These are phyloP conservation scores for Reticulascus tulasneorum DNA, from an alignment of 2,329 filamentous ascomycete species.

Conservation along the genomic window DNA sequence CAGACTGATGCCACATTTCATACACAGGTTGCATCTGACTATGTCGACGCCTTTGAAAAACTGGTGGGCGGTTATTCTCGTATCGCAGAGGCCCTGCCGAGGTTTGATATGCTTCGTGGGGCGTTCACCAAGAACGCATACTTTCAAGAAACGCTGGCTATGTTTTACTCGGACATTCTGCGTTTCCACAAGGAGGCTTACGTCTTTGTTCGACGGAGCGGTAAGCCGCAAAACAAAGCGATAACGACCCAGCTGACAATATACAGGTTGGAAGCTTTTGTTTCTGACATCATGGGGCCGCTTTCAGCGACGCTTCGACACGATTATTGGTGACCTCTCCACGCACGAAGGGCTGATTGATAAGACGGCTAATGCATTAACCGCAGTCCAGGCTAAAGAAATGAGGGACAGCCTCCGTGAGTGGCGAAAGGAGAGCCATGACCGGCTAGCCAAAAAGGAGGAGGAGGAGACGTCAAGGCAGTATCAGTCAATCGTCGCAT, in stretches of 20 bases:
- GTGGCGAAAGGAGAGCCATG: slow-evolving; percentile 19
- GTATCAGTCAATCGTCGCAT: slow-evolving; percentile 19
- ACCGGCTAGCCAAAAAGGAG: slow-evolving; percentile 16
- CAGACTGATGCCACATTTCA: too few species aligned
- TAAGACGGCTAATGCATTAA: slow-evolving; percentile 24
- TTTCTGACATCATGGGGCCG: slow-evolving; percentile 33
- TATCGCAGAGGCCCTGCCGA: slow-evolving; percentile 32
- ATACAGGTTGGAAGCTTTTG: slow-evolving; percentile 28
- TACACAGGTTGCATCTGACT: slow-evolving; percentile 25
- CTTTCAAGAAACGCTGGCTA: slow-evolving; percentile 35
- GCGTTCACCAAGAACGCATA: slow-evolving; percentile 24
- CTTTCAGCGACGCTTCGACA: slow-evolving; percentile 28
- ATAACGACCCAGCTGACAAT: slow-evolving; percentile 14
- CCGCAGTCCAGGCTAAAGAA: slow-evolving; percentile 21
- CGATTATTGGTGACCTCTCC: slow-evolving; percentile 28
- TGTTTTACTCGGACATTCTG: slow-evolving; percentile 45
- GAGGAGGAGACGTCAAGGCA: slow-evolving; percentile 19
- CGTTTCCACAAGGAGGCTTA: slow-evolving; percentile 44
- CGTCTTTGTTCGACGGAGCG: slow-evolving; percentile 33
- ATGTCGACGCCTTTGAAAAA: slow-evolving; percentile 35
- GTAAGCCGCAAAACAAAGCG: slow-evolving; percentile 20
- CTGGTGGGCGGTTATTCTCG: slow-evolving; percentile 34
- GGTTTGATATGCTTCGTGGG: slow-evolving; percentile 30
- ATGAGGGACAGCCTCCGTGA: slow-evolving; percentile 19
- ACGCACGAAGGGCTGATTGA: slow-evolving; percentile 26